Percentiles rank a stretch among this genome's conserved stretches.
Conservation (phyloP, 1,284 basidiomycete genomes). For the Apiotrichum brassicae region DNA sequence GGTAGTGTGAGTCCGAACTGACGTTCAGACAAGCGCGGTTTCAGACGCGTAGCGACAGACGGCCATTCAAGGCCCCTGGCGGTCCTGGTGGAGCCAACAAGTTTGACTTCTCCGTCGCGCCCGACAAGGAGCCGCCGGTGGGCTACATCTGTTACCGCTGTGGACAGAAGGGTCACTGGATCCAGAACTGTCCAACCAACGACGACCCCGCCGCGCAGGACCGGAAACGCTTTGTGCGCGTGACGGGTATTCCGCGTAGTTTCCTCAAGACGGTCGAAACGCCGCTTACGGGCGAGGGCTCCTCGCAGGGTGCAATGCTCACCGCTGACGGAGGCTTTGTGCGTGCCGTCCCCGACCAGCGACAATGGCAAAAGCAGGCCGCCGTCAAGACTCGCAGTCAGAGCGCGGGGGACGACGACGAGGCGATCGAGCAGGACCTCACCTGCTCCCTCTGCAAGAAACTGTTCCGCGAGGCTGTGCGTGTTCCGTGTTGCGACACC, state of each 20-base stretch:
- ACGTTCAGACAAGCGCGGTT: slow-evolving; percentile 12
- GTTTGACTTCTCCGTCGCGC: slow-evolving; percentile 44
- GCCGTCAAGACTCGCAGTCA: slow-evolving; percentile 66
- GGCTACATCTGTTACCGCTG: slow-evolving; percentile 99
- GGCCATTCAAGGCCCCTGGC: slow-evolving; percentile 30
- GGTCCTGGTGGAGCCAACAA: slow-evolving; percentile 40
- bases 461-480: slow-evolving; percentile 80
- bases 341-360: slow-evolving; percentile 87
- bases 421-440: slow-evolving; percentile 69
- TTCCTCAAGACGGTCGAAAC: slow-evolving; percentile 95
- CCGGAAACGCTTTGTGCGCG: slow-evolving; percentile 89
- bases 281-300: slow-evolving; percentile 59
- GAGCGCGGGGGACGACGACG: slow-evolving; percentile 62
- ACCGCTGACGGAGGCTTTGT: slow-evolving; percentile 95
- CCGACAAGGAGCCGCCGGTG: slow-evolving; percentile 57
- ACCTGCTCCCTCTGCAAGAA: slow-evolving; percentile 83
- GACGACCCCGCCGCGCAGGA: slow-evolving; percentile 92
- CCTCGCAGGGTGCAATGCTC: slow-evolving; percentile 84
- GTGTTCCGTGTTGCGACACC: slow-evolving; percentile 82
- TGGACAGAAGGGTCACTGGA: slow-evolving; percentile 99
- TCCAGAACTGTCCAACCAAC: slow-evolving; percentile 97
- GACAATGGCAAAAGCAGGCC: slow-evolving; percentile 83
- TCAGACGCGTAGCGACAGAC: slow-evolving; percentile 11
- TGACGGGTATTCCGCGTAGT: slow-evolving; percentile 94
- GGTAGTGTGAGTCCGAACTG: background rate